Evolutionary conservation across 345 rosid genomes (phyloP).

Genomic region (Corchorus capsularis): DNA sequence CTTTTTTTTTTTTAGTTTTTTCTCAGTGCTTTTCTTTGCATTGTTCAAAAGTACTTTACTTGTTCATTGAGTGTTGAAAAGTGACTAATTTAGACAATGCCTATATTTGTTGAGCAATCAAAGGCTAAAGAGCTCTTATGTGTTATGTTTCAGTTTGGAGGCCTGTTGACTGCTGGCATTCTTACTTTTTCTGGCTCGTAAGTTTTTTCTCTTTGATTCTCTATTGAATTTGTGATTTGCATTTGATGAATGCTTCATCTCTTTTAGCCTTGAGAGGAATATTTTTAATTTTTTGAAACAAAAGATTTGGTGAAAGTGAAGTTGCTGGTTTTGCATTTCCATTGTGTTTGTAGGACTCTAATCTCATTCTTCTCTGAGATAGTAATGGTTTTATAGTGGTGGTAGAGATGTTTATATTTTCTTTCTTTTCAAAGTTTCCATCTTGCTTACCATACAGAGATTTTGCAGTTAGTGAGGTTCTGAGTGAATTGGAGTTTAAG

Average conservation of each 20-base stretch:
- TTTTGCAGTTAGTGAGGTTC: not conserved
- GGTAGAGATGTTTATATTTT: not conserved
- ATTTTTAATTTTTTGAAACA: not conserved
- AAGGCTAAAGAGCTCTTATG: not conserved
- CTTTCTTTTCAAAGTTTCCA: too few species aligned
- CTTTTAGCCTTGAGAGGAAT: too few species aligned
- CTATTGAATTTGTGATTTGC: not conserved
- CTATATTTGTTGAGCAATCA: not conserved
- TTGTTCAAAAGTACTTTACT: not conserved
- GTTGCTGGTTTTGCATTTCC: not conserved
- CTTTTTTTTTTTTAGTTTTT: not conserved
- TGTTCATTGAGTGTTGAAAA: not conserved
- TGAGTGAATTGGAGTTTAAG: not conserved
- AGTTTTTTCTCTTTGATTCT: conserved; percentile 35
- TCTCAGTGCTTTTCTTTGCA: not conserved
- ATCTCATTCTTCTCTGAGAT: not conserved
- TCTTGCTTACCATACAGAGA: too few species aligned
- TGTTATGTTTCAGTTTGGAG: conserved; percentile 71
- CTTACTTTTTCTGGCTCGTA: conserved; percentile 87
- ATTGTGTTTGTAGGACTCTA: not conserved
- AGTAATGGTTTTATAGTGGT: not conserved
- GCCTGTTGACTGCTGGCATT: conserved; percentile 84
- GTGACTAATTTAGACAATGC: not conserved
- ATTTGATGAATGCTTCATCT: conserved; percentile 7
- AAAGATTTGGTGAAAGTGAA: conserved; percentile 1